Conservation (phyloP, 2,329 filamentous ascomycete species). For the Orbilia brochopaga region DNA sequence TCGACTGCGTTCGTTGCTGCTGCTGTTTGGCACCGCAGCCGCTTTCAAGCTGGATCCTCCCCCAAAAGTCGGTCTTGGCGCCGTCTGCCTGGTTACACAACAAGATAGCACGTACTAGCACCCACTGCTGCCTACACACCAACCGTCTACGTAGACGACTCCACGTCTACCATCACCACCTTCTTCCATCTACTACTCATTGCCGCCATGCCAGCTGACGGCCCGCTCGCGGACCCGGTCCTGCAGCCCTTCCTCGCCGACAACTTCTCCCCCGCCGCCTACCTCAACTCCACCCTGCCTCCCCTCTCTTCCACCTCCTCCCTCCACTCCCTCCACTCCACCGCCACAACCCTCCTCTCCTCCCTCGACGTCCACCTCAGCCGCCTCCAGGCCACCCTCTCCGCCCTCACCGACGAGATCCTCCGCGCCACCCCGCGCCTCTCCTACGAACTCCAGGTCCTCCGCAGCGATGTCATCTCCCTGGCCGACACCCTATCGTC, state of each 20-base stretch:
- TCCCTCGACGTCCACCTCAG: conserved; percentile 88
- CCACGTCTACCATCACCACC: conserved; percentile 1
- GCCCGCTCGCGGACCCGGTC: conserved; percentile 72
- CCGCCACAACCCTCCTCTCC: conserved; percentile 82
- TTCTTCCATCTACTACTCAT: too few relatives aligned
- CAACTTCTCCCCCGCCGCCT: conserved; percentile 81
- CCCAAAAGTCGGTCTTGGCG: not conserved
- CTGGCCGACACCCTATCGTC: conserved; percentile 51
- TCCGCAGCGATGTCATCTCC: conserved; percentile 54
- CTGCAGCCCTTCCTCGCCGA: conserved; percentile 76
- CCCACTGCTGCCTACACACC: not conserved
- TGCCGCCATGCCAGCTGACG: conserved; percentile 56
- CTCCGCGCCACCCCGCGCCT: conserved; percentile 83
- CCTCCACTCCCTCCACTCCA: conserved; percentile 70
- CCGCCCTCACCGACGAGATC: conserved; percentile 92
- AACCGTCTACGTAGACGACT: not conserved
- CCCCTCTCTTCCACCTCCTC: conserved; percentile 61
- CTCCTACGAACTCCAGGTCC: conserved; percentile 71
- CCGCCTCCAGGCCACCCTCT: conserved; percentile 78
- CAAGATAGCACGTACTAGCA: not conserved
- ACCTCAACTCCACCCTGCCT: conserved; percentile 80
- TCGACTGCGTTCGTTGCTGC: not conserved
- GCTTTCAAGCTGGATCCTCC: not conserved
- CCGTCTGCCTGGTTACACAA: not conserved
- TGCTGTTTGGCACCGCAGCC: not conserved